Conservation (phyloP, 2,329 filamentous ascomycete genomes). For the Dactylellina drechsleri region DNA sequence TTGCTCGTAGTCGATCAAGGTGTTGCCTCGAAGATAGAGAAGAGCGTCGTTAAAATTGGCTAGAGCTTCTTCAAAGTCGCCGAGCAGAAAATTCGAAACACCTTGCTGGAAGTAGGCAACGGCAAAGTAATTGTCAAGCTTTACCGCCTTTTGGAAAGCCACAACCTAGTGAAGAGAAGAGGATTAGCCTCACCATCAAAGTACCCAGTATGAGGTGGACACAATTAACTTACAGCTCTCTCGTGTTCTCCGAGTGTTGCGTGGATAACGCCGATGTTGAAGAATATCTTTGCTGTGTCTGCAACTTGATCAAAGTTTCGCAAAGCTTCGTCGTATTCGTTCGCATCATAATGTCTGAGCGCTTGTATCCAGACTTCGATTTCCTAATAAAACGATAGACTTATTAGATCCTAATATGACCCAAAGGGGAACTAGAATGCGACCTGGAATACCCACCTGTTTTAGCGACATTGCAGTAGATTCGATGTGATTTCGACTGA, state of each 20-base stretch:
- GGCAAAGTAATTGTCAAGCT: conserved; percentile 91
- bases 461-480: conserved; percentile 68
- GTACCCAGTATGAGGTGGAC: conserved; percentile 6
- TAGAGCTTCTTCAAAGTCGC: conserved; percentile 95
- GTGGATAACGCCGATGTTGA: conserved; percentile 98
- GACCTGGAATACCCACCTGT: conserved; percentile 64
- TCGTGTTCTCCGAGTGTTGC: conserved; percentile 95
- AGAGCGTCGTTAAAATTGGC: conserved; percentile 99
- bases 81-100: conserved; percentile 95
- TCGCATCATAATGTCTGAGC: conserved; percentile 91
- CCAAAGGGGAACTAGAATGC: neutral
- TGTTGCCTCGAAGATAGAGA: conserved; percentile 92
- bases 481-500: neutral
- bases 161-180: conserved; percentile 73
- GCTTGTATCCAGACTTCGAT: conserved; percentile 98
- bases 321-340: conserved; percentile 92
- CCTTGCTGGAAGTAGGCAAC: conserved; percentile 99
- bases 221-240: conserved; percentile 78
- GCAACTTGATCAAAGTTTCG: conserved; percentile 84
- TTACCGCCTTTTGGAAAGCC: conserved; percentile 90
- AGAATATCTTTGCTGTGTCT: conserved; percentile 97
- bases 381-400: conserved; percentile 71
- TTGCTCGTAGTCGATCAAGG: conserved; percentile 97
- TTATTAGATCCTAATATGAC: neutral
- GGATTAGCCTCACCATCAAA: neutral